Base-by-base conservation (phyloP, 2,329 filamentous ascomycete species). In the Verticillium nubilum region DNA sequence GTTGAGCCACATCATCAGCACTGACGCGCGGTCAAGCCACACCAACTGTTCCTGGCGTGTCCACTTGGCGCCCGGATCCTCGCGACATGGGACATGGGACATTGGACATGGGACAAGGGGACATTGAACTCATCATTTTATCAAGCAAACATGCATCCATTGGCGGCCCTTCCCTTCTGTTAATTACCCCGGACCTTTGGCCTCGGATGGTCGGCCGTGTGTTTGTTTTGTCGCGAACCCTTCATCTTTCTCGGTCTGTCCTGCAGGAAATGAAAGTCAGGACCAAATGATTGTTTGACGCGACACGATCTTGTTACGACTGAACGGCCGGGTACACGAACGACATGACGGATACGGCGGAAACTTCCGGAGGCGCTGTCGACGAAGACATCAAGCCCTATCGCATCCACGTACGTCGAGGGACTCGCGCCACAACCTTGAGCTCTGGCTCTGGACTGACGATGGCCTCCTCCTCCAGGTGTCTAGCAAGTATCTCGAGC, bases 401-500 rank as follows among this genome's bases (percentile, higher is more conserved):
- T 72, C 80, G 73, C 59, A 81, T 86, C 58, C 83, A 83, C 69
- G 84, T 86, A 67, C 76, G 82, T 74, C 52, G 52, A 10, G 23
- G 42, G 29, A 17, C 17, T n/a, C 25, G 47, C n/a, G 33, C n/a
- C 29, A n/a, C n/a, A n/a, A 13, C 19, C 33, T 47, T 53, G 7
- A 29, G 26, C 26, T 27, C 26, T 27, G 25, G 31, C 33, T 47
- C 17, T 23, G 7, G 15, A 13, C 37, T 19, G 17, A 17, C 15
- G 17, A 28, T 13, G 29, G 35, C 50, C 52, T 29, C 37, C 52
- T 7, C 5, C n/a, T 28, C 9, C 59, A 88, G 86, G 82, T 90
- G 17, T 89, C 86, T 2, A 83, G 80, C 58, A 85, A 82, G 66
- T 90, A 90, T 69, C 78, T 90, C 1, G 82, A 88, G 53, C 77